These are phyloP conservation scores for Globisporangium alternatum DNA, from an alignment of 352 stramenopile genomes.

Conservation along the genomic window DNA sequence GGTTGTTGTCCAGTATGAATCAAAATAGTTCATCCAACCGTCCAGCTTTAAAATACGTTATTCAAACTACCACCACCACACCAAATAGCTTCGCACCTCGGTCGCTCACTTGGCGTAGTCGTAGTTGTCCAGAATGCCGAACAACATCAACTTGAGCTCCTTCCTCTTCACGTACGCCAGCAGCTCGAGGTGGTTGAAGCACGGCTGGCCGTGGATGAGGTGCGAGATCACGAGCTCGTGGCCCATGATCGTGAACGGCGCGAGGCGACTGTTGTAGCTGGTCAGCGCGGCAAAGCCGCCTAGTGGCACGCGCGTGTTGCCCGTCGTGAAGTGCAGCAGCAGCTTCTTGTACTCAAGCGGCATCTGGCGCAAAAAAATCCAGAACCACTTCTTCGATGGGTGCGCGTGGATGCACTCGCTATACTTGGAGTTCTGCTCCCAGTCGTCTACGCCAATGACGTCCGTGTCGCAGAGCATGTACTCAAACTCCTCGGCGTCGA, in stretches of 20 bases:
- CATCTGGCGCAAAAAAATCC: conserved; percentile 71
- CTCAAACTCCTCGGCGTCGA: conserved; percentile 95
- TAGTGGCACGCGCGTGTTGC: conserved; percentile 10
- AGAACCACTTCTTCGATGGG: conserved; percentile 82
- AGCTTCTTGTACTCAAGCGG: conserved; percentile 92
- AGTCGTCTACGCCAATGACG: conserved; percentile 93
- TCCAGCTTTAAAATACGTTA: no score
- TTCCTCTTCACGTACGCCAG: conserved; percentile 68
- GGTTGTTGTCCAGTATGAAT: no score
- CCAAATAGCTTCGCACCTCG: no score
- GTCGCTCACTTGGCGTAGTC: conserved; percentile 17
- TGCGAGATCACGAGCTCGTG: neutral
- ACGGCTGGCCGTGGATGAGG: conserved; percentile 29
- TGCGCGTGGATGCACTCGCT: neutral
- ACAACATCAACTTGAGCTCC: conserved; percentile 32
- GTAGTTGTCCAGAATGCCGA: conserved; percentile 31
- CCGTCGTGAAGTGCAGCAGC: conserved; percentile 16
- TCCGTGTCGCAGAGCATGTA: conserved; percentile 92
- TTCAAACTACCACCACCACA: no score
- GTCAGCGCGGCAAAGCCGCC: conserved; percentile 11
- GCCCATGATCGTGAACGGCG: conserved; percentile 14
- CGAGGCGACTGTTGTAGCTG: neutral
- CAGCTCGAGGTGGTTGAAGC: conserved; percentile 89
- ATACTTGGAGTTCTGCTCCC: conserved; percentile 80
- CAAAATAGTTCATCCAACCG: no score